These are phyloP conservation scores for Penicillium paradoxum DNA, from an alignment of 495 filamentous ascomycete genomes.

Conservation along the genomic window DNA sequence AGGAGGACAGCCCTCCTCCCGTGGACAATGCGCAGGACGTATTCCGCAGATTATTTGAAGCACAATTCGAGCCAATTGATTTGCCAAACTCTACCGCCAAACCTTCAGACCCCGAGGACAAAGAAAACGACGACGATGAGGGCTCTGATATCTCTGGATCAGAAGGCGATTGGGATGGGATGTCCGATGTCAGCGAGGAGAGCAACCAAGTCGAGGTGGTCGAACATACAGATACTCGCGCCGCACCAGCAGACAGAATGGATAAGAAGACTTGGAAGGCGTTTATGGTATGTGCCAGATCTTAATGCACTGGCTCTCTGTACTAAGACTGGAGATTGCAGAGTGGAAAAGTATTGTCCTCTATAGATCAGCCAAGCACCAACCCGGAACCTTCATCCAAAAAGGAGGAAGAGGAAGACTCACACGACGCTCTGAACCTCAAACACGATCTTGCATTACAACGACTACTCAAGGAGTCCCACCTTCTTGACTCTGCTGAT, in stretches of 20 bases:
- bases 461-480: constrained; percentile 83
- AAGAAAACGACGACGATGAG: constrained; percentile 31
- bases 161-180: constrained; percentile 58
- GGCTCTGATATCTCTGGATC: constrained; percentile 11
- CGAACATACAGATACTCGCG: constrained; percentile 48
- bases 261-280: constrained; percentile 67
- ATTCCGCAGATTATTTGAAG: constrained; percentile 81
- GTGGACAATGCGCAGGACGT: constrained; percentile 42
- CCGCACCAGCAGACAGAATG: constrained; percentile 33
- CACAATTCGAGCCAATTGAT: constrained; percentile 71
- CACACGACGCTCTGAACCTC: constrained; percentile 57
- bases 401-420: constrained; percentile 45
- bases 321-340: constrained; percentile 21
- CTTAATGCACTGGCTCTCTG: not conserved
- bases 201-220: constrained; percentile 54
- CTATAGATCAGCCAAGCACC: constrained; percentile 25
- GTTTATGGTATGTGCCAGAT: constrained; percentile 59
- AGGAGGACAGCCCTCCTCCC: constrained; percentile 16
- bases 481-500: constrained; percentile 68
- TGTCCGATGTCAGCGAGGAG: constrained; percentile 47
- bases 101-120: constrained; percentile 18
- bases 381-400: constrained; percentile 31
- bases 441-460: constrained; percentile 93
- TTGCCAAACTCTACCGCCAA: constrained; percentile 13
- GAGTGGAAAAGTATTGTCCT: constrained; percentile 49